A percentile compares a stretch with the other conserved stretches of the same genome.
phyloP scores from a whole-genome alignment of 192 early-diverging fungal species.

The Coemansia sp. region DNA sequence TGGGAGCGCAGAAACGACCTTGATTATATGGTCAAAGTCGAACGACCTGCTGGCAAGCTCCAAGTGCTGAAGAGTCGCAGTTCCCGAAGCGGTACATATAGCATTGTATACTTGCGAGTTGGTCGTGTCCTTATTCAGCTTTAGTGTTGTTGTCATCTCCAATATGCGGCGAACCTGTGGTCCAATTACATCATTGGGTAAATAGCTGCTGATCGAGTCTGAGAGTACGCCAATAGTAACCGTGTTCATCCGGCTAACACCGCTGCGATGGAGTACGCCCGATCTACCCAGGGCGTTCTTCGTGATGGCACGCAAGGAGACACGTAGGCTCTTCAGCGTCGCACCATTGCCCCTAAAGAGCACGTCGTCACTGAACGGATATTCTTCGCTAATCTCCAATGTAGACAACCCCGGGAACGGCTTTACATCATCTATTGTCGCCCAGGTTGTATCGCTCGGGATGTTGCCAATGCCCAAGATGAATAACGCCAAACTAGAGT shows the following conservation, averaged over 20 bases:
- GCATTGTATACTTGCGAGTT: not conserved
- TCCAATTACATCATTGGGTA: not conserved
- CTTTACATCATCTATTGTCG: not conserved
- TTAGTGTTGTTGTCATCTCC: not conserved
- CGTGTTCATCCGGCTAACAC: not conserved
- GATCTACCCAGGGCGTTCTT: not conserved
- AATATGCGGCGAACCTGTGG: not conserved
- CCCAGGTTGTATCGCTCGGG: not conserved
- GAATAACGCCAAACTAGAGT: not conserved
- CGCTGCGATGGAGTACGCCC: not conserved
- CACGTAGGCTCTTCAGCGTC: not conserved
- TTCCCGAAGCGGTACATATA: not conserved
- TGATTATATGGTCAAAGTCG: not conserved
- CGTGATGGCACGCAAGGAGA: not conserved
- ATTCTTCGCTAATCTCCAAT: not conserved
- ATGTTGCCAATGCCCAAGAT: not conserved
- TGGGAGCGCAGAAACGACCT: not conserved
- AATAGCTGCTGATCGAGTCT: not conserved
- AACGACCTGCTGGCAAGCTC: no score
- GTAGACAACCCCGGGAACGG: not conserved
- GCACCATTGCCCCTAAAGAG: not conserved
- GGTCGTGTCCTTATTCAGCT: not conserved
- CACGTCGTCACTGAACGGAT: not conserved
- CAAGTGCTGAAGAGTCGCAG: not conserved
- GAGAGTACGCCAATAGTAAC: not conserved